These are phyloP conservation scores for Penicillium cosmopolitanum DNA, from an alignment of 495 filamentous ascomycete species.

Conservation along the genomic window DNA sequence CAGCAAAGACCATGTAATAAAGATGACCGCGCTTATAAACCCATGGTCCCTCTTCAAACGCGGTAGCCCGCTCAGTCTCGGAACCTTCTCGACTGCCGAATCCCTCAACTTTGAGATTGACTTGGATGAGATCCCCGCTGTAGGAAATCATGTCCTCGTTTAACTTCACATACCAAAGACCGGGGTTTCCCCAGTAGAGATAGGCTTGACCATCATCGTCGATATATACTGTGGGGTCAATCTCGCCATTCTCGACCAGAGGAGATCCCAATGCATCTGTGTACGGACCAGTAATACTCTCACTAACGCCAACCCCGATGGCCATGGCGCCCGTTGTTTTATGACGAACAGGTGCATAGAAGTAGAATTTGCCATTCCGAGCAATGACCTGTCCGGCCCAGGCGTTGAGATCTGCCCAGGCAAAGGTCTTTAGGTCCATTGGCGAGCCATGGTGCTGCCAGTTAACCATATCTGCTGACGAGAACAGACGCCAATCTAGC, in stretches of 20 bases:
- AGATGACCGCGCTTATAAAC: constrained; percentile 33
- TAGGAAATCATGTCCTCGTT: constrained; percentile 39
- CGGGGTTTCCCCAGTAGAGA: constrained; percentile 30
- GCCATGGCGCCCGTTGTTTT: constrained; percentile 24
- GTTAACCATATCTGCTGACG: constrained; percentile 35
- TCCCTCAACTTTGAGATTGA: constrained; percentile 22
- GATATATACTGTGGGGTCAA: constrained; percentile 35
- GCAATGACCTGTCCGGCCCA: constrained; percentile 30
- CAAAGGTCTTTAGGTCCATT: constrained; percentile 21
- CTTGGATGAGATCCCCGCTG: constrained; percentile 16
- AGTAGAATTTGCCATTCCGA: constrained; percentile 38
- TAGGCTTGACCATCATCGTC: constrained; percentile 29
- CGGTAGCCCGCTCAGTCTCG: constrained; percentile 6
- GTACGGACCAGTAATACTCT: constrained; percentile 35
- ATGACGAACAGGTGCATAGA: constrained; percentile 29
- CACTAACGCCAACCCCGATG: constrained; percentile 31
- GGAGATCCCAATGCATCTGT: constrained; percentile 31
- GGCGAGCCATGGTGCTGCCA: constrained; percentile 31
- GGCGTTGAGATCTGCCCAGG: constrained; percentile 18
- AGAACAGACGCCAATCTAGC: constrained; percentile 35
- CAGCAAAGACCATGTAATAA: constrained; percentile 36
- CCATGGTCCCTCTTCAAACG: constrained; percentile 37
- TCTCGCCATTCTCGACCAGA: constrained; percentile 28
- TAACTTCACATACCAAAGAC: constrained; percentile 34
- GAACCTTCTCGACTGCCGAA: constrained; percentile 9